phyloP scores from a whole-genome alignment of 176 grass and related monocot genomes.

The Musa acuminata region DNA sequence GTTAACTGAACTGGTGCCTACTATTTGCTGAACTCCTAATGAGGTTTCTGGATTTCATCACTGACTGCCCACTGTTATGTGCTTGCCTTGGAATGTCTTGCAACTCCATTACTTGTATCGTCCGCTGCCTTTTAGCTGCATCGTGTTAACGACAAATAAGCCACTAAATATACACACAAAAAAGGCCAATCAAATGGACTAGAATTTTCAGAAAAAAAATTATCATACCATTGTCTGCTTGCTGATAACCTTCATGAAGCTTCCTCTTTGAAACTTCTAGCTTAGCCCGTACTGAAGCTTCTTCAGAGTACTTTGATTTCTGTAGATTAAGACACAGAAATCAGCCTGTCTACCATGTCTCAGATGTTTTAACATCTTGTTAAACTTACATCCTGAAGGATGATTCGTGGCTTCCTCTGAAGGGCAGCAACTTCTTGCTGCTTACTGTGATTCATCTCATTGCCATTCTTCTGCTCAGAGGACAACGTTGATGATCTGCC shows the following conservation, averaged over 20 bases:
- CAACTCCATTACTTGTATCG: slow-evolving; percentile 8
- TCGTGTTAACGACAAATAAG: not conserved
- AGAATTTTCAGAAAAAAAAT: not conserved
- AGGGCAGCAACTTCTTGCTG: slow-evolving; percentile 18
- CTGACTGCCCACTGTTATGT: not conserved
- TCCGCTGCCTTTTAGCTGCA: slow-evolving; percentile 32
- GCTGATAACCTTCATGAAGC: slow-evolving; percentile 59
- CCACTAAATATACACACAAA: not conserved
- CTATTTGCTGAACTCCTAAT: not conserved
- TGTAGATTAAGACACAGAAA: not conserved
- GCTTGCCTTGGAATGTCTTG: slow-evolving; percentile 15
- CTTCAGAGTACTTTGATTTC: not conserved
- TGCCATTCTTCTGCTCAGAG: not conserved
- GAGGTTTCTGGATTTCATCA: not conserved
- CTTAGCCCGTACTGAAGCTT: not conserved
- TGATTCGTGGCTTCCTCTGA: slow-evolving; percentile 23
- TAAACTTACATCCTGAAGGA: slow-evolving; percentile 42
- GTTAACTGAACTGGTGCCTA: not conserved
- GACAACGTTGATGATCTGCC: slow-evolving; percentile 22
- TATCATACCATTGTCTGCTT: slow-evolving; percentile 44
- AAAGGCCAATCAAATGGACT: not conserved
- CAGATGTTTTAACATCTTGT: not conserved
- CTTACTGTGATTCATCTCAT: slow-evolving; percentile 27
- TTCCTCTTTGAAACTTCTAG: slow-evolving; percentile 41
- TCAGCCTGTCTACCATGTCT: not conserved